Percentiles rank a stretch among this genome's conserved stretches.
These are phyloP conservation scores for Stentor roeselii DNA, from an alignment of 73 alveolate species.

Conservation along the genomic window DNA sequence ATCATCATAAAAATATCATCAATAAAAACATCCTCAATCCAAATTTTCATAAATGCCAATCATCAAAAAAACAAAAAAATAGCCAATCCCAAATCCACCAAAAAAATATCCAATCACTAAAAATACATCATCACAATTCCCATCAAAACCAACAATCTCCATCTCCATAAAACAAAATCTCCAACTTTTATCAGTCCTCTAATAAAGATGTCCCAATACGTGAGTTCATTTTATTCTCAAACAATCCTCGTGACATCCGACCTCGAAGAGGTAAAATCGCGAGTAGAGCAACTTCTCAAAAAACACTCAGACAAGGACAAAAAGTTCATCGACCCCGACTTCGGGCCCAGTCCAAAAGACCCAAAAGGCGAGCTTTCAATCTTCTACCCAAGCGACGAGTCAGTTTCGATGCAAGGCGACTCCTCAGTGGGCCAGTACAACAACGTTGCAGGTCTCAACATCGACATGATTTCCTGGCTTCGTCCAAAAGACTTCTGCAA, in stretches of 20 bases:
- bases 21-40: no score
- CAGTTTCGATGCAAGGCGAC: slow-evolving; percentile 1
- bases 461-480: neutral
- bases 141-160: no score
- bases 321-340: slow-evolving; percentile 72
- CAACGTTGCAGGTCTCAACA: slow-evolving; percentile 11
- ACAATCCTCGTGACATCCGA: neutral
- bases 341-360: slow-evolving; percentile 85
- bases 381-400: neutral
- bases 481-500: slow-evolving; percentile 1
- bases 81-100: no score
- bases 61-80: no score
- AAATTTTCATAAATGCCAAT: no score
- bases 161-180: no score
- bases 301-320: neutral
- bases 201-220: slow-evolving; percentile 16
- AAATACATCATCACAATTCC: no score
- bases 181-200: no score
- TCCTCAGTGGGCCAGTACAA: slow-evolving; percentile 7
- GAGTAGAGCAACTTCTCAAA: neutral
- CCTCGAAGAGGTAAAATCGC: neutral
- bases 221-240: neutral
- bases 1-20: no score
- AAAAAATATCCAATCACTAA: no score
- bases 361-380: slow-evolving; percentile 38